Evolutionary conservation across 306 rosid genomes (phyloP), one percentile per base, ranked within the genome.

Genomic region (Cucurbita moschata): DNA sequence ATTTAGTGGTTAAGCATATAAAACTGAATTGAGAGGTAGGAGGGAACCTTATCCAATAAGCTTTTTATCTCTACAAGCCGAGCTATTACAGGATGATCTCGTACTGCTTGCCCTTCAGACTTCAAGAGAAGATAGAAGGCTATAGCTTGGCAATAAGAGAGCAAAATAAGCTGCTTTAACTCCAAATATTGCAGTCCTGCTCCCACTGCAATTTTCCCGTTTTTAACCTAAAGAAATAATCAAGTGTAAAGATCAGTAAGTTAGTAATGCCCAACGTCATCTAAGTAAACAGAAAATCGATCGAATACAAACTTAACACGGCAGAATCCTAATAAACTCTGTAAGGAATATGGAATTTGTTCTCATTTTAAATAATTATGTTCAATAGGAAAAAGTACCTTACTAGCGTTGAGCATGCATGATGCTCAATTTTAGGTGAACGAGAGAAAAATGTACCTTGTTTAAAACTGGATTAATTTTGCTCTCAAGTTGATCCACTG

Each of bases 41-140:
- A 76, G 62, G 76, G 67, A 15, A 90, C 97, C 98, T 86, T 88
- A 75, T 90, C 89, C 81, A 81, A 73, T 79, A 90, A 86, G 75
- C 79, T 85, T 83, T 84, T 90, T 67, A 93, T 85, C 83, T 93
- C 96, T 72, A 87, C 88, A 54, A 93, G 94, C 76, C 81, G 88
- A 77, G 82, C 90, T 72, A 90, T 77, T 15, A 93, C 91, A 75
- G 94, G 98, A 86, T 90, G 96, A 81, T 82, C 92, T 71, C 73
- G 85, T 39, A 90, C 88, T 58, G 87, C 77, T 78, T 87, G 88
- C 72, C 97, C 92, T 86, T 90, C 98, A 76, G 98, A 87, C 81
- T 90, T 93, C 83, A 93, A 96, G 49, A 93, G 93, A 83, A 90
- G 92, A 81, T 83, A 90, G 89, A 90, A 88, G 5, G 86, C 82